These are phyloP conservation scores for Pythium utonaiense DNA, from an alignment of 352 stramenopile genomes.

Conservation along the genomic window DNA sequence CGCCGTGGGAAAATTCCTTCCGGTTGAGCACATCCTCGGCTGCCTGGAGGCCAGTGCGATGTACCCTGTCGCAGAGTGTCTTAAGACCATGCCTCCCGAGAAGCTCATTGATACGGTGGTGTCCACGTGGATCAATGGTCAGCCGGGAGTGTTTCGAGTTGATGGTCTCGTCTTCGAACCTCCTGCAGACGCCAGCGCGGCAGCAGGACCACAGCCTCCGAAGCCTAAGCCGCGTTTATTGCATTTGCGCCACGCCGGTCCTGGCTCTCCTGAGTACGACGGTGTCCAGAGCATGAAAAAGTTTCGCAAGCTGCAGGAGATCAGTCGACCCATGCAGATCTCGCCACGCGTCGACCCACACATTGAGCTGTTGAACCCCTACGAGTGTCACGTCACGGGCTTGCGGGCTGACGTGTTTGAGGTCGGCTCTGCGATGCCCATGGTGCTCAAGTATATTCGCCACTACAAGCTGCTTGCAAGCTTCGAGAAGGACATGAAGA, in stretches of 20 bases:
- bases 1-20: slow-evolving; percentile 57
- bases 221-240: slow-evolving; percentile 14
- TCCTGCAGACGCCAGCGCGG: not conserved
- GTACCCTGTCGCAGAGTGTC: slow-evolving; percentile 45
- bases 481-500: slow-evolving; percentile 59
- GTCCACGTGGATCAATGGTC: slow-evolving; percentile 66
- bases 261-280: slow-evolving; percentile 60
- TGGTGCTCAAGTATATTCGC: slow-evolving; percentile 82
- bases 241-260: slow-evolving; percentile 43
- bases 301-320: slow-evolving; percentile 40
- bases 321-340: slow-evolving; percentile 56
- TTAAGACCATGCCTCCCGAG: slow-evolving; percentile 42
- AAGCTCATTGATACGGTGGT: slow-evolving; percentile 69
- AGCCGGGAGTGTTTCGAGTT: slow-evolving; percentile 56
- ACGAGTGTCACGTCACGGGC: slow-evolving; percentile 68
- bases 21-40: slow-evolving; percentile 58
- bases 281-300: slow-evolving; percentile 66
- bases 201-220: slow-evolving; percentile 6
- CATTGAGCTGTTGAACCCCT: slow-evolving; percentile 36
- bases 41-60: slow-evolving; percentile 58
- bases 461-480: slow-evolving; percentile 64
- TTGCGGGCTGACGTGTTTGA: slow-evolving; percentile 81
- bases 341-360: slow-evolving; percentile 55
- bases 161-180: slow-evolving; percentile 43
- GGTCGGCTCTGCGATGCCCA: slow-evolving; percentile 76